Evolutionary conservation across 2,329 filamentous ascomycete species (phyloP).

Genomic region (Colletotrichum ledebouriae): DNA sequence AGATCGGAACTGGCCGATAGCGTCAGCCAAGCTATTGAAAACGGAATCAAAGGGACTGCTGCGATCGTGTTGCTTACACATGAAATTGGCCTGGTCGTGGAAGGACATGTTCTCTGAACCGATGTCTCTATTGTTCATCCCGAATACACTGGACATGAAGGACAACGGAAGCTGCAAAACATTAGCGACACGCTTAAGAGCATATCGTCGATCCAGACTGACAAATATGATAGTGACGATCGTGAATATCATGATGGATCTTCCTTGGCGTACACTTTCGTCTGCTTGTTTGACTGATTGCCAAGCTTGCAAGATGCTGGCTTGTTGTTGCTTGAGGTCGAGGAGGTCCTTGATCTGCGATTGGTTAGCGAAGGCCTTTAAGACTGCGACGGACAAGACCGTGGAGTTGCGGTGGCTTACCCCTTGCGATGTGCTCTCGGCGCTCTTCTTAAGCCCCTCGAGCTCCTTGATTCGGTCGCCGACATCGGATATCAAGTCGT

Average conservation of each 20-base stretch:
- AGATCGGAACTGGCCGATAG: constrained; percentile 38
- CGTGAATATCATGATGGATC: constrained; percentile 61
- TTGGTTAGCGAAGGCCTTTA: too few species aligned
- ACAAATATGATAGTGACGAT: constrained; percentile 62
- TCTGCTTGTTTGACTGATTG: constrained; percentile 55
- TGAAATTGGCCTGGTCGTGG: constrained; percentile 41
- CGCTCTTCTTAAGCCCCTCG: constrained; percentile 49
- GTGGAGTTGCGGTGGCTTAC: constrained; percentile 44
- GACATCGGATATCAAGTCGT: constrained; percentile 45
- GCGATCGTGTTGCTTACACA: constrained; percentile 43
- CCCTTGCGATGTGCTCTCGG: constrained; percentile 50
- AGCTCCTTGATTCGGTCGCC: constrained; percentile 51
- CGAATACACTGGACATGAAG: constrained; percentile 55
- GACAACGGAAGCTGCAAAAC: constrained; percentile 51
- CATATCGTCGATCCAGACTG: constrained; percentile 38
- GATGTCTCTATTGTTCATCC: constrained; percentile 53
- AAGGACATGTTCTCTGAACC: constrained; percentile 44
- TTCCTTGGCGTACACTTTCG: constrained; percentile 57
- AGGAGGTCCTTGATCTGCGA: constrained; percentile 54
- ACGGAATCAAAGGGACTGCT: not conserved
- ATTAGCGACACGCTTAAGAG: not conserved
- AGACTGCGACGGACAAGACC: too few species aligned
- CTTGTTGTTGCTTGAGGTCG: constrained; percentile 61
- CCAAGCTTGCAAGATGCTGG: constrained; percentile 59
- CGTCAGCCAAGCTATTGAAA: not conserved